A percentile compares a stretch with the other conserved stretches of the same genome.
These are phyloP conservation scores for Tulasnella sp. DNA, from an alignment of 768 basidiomycete species.

Conservation along the genomic window DNA sequence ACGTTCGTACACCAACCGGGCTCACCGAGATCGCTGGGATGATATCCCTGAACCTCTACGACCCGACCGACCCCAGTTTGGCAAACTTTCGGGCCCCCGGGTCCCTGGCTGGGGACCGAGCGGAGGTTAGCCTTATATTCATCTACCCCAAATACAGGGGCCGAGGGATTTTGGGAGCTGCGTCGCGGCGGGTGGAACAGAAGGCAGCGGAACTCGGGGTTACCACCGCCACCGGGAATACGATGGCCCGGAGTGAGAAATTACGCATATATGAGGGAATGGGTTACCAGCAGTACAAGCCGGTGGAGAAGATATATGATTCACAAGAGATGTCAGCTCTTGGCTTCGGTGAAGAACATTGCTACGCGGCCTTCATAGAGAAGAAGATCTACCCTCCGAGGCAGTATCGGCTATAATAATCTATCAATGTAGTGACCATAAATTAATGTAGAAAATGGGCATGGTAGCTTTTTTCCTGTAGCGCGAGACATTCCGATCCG, in stretches of 20 bases:
- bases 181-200: neutral
- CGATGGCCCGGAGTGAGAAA: neutral
- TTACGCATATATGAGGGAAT: neutral
- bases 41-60: neutral
- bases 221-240: neutral
- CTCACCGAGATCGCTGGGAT: neutral
- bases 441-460: too few relatives aligned
- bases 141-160: neutral
- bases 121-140: neutral
- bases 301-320: neutral
- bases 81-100: neutral
- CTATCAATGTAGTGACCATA: too few relatives aligned
- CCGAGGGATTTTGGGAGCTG: neutral
- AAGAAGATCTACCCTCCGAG: too few relatives aligned
- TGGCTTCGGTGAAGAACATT: neutral
- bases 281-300: neutral
- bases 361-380: neutral
- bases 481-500: too few relatives aligned
- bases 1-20: neutral
- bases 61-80: neutral
- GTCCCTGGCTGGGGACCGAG: neutral
- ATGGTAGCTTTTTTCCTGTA: too few relatives aligned
- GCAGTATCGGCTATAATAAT: too few relatives aligned
- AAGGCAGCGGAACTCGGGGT: neutral
- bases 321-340: neutral